Evolutionary conservation across 176 grass and related monocot species (phyloP), one percentile per base, ranked within the genome.

Genomic region (Oryza brachyantha): DNA sequence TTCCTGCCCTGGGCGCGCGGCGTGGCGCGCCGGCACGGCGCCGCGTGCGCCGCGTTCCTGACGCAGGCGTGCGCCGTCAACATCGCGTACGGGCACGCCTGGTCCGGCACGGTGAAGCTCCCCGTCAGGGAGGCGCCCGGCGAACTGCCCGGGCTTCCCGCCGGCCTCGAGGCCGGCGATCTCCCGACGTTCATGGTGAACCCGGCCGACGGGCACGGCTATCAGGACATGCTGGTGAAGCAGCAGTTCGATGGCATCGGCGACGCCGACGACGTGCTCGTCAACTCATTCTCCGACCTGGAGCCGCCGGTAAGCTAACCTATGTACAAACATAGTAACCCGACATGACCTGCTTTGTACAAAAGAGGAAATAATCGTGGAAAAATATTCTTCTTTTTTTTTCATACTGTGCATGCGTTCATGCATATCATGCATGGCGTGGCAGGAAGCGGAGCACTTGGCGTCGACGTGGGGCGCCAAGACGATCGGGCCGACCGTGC

Each of bases 21-120:
- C 16, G 64, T 91, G 70, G 89, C 76, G 8, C 77, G 71, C 70
- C 68, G 64, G 71, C 32, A 72, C 32, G 36, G 70, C 12, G 46
- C 66, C 0, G 73, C 78, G 4, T 50, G 84, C 22, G 88, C 84
- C 1, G 73, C 91, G 38, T 90, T 93, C 82, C 79, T 93, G 74
- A 93, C 91, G 46, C 88, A 93, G 86, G 52, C 82, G 38, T 87
- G 87, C 42, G 63, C 84, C 29, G 91, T 88, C 16, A 74, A 90
- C 77, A 29, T 77, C 0, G 43, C 85, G 50, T 93, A 88, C 75
- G 83, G 32, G 41, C 91, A 90, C 81, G 81, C 73, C 5, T 66
- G 29, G 37, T 64, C 68, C 32, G 82, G 80, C 31, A 63, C 25
- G 58, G 36, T 93, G 19, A 14, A 48, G 45, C 4, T 48, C 16